Evolutionary conservation across 2,329 filamentous ascomycete species (phyloP).

Genomic region (Teratosphaeria gauchensis): DNA sequence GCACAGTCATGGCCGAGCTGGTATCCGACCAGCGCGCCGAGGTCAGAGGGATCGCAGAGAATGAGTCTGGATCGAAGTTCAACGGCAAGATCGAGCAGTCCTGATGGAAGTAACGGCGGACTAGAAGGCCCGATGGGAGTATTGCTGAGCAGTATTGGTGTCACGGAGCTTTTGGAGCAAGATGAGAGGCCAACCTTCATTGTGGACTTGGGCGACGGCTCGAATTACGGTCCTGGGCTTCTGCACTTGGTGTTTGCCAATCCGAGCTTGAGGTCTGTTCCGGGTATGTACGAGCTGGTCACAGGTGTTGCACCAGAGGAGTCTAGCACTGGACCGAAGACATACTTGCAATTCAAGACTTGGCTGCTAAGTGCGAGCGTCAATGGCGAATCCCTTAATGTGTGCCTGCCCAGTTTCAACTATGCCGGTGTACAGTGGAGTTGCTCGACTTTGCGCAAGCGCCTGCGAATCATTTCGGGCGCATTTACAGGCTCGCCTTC

Average conservation of each 20-base stretch:
- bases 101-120: conserved; percentile 25
- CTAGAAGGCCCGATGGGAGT: conserved; percentile 17
- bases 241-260: conserved; percentile 62
- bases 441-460: conserved; percentile 57
- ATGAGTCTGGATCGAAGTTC: conserved; percentile 24
- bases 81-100: conserved; percentile 17
- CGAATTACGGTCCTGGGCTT: conserved; percentile 44
- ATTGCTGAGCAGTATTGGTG: conserved; percentile 54
- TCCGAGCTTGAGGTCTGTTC: conserved; percentile 50
- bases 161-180: conserved; percentile 64
- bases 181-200: conserved; percentile 70
- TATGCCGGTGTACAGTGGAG: conserved; percentile 63
- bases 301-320: conserved; percentile 35
- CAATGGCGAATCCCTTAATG: conserved; percentile 44
- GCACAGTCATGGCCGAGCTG: not conserved
- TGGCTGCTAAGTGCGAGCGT: conserved; percentile 55
- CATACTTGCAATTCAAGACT: conserved; percentile 55
- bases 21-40: conserved; percentile 14
- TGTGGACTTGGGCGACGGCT: conserved; percentile 53
- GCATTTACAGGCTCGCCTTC: conserved; percentile 16
- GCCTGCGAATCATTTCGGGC: conserved; percentile 60
- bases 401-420: conserved; percentile 44
- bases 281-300: conserved; percentile 48
- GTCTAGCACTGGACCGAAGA: conserved; percentile 32
- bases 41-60: conserved; percentile 39